These are phyloP conservation scores for Neonectria ditissima DNA, from an alignment of 2,329 filamentous ascomycete species.

Conservation along the genomic window DNA sequence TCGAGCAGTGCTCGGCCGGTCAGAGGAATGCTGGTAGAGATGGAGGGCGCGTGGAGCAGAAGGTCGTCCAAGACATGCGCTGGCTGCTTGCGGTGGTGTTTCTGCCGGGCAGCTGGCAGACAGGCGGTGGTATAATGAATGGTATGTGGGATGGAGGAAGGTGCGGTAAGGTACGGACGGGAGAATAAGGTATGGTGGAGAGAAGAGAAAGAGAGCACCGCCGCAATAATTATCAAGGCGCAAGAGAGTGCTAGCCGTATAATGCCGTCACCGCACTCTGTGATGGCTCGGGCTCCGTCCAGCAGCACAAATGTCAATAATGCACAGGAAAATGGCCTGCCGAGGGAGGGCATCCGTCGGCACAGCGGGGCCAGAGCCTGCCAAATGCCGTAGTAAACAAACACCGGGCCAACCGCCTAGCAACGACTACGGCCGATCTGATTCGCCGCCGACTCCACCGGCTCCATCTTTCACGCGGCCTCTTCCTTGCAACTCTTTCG, in stretches of 20 bases:
- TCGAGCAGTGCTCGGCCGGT: conserved; percentile 41
- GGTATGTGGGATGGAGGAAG: conserved; percentile 14
- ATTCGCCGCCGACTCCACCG: conserved; percentile 38
- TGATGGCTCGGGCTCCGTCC: conserved; percentile 24
- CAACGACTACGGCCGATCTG: conserved; percentile 40
- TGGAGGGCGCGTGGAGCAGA: conserved; percentile 32
- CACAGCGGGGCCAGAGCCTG: conserved; percentile 39
- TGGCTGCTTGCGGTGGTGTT: conserved; percentile 16
- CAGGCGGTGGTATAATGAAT: conserved; percentile 13
- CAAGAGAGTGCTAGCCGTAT: conserved; percentile 30
- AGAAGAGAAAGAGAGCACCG: conserved; percentile 18
- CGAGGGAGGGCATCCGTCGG: conserved; percentile 29
- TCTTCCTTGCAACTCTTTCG: conserved; percentile 36
- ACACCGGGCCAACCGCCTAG: conserved; percentile 50
- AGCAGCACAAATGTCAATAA: conserved; percentile 38
- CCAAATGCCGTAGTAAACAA: conserved; percentile 48
- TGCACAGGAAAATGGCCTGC: conserved; percentile 36
- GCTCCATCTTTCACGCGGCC: conserved; percentile 33
- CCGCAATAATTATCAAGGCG: conserved; percentile 12
- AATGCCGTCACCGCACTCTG: conserved; percentile 39
- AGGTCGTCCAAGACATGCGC: conserved; percentile 42
- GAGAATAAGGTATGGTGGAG: conserved; percentile 18
- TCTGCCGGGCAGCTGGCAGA: conserved; percentile 16
- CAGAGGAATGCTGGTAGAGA: conserved; percentile 36
- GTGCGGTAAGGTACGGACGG: conserved; percentile 9